Percentiles rank a stretch among this genome's conserved stretches.
Conservation (phyloP, 1,284 basidiomycete species). For the Cryptococcus deneoformans region DNA sequence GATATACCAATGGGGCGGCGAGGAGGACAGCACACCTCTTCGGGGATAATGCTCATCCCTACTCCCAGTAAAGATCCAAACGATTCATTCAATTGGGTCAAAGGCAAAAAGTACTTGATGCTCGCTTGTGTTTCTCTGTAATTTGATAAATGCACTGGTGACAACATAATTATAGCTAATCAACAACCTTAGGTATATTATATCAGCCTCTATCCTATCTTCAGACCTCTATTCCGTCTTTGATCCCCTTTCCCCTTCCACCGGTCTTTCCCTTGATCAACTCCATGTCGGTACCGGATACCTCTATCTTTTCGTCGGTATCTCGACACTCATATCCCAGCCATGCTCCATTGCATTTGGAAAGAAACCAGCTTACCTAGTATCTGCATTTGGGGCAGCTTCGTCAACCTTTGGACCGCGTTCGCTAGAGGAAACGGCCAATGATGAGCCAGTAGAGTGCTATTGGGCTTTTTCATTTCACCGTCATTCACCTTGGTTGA, state of each 20-base stretch:
- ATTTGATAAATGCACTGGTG: background rate
- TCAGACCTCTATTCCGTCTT: conserved; percentile 26
- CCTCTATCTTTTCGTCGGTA: conserved; percentile 23
- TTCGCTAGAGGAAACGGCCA: conserved; percentile 14
- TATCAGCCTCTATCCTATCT: conserved; percentile 11
- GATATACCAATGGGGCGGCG: conserved; percentile 19
- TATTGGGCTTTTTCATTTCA: conserved; percentile 18
- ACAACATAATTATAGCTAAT: no score
- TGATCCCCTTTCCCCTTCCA: conserved; percentile 18
- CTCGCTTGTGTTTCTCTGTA: conserved; percentile 17
- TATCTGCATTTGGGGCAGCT: conserved; percentile 5
- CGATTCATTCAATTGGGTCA: conserved; percentile 30
- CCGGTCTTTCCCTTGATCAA: conserved; percentile 23
- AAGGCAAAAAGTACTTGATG: conserved; percentile 18
- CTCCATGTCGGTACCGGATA: conserved; percentile 29
- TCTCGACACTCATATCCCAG: conserved; percentile 20
- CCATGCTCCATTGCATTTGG: conserved; percentile 24
- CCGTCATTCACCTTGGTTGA: conserved; percentile 27
- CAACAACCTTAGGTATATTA: conserved; percentile 7
- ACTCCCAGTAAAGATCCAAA: conserved; percentile 16
- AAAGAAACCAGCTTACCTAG: conserved; percentile 27
- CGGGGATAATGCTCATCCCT: conserved; percentile 21
- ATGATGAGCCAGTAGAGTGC: conserved; percentile 17
- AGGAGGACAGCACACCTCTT: conserved; percentile 5
- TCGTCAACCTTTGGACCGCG: conserved; percentile 19